Evolutionary conservation across 805 yeast species (phyloP).

Genomic region (Suhomyces emberorum): DNA sequence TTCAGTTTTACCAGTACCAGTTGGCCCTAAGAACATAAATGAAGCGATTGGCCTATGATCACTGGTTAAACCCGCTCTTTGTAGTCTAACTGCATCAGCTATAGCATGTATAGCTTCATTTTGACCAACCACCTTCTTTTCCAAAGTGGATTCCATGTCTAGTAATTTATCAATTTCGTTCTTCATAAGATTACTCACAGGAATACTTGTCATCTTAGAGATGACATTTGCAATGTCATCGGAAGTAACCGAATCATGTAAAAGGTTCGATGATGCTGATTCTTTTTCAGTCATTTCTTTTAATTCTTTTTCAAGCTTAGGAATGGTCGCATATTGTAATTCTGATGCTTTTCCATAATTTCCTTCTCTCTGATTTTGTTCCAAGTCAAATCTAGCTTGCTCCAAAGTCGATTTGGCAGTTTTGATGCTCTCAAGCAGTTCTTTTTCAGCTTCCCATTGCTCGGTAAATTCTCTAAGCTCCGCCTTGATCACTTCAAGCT

Average conservation of each 20-base stretch:
- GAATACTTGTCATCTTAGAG: conserved; percentile 94
- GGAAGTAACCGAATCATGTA: conserved; percentile 90
- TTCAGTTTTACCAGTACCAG: conserved; percentile 98
- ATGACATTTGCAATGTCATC: conserved; percentile 93
- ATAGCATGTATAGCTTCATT: conserved; percentile 90
- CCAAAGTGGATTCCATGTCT: conserved; percentile 79
- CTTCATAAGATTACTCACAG: conserved; percentile 83
- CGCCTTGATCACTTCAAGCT: conserved; percentile 55
- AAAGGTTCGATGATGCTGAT: conserved; percentile 33
- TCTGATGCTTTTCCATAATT: conserved; percentile 87
- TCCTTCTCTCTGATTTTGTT: conserved; percentile 77
- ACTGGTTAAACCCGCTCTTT: conserved; percentile 93
- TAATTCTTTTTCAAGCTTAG: conserved; percentile 66
- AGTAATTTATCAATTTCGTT: conserved; percentile 91
- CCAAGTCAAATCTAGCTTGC: conserved; percentile 77
- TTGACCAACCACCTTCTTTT: conserved; percentile 85
- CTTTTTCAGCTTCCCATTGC: conserved; percentile 83
- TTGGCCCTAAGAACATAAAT: conserved; percentile 95
- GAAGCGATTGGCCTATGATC: conserved; percentile 95
- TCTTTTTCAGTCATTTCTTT: conserved; percentile 40
- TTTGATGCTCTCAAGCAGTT: conserved; percentile 73
- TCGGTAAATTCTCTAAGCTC: conserved; percentile 72
- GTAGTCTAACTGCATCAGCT: conserved; percentile 91
- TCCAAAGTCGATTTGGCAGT: conserved; percentile 79
- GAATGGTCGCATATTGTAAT: conserved; percentile 82